Percentiles rank a stretch among this genome's conserved stretches.
These are phyloP conservation scores for Cicer bijugum DNA, from an alignment of 306 rosid genomes.

Conservation along the genomic window DNA sequence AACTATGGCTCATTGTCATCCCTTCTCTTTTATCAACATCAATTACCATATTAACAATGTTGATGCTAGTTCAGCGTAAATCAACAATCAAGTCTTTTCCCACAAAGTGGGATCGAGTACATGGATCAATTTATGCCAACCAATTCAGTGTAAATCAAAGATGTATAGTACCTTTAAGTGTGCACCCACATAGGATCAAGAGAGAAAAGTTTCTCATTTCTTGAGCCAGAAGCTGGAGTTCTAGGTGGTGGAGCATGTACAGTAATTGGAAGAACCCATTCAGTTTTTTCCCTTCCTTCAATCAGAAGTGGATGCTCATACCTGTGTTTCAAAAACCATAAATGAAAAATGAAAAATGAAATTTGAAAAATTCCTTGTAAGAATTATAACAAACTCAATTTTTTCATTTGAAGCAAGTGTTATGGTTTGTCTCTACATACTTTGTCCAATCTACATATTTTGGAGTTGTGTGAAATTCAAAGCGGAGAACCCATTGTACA, in stretches of 20 bases:
- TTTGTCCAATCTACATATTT: slow-evolving; percentile 85
- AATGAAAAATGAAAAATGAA: neutral
- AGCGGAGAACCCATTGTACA: slow-evolving; percentile 95
- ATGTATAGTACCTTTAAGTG: slow-evolving; percentile 58
- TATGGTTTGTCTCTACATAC: slow-evolving; percentile 50
- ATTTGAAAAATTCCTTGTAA: slow-evolving; percentile 14
- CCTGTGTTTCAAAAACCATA: slow-evolving; percentile 55
- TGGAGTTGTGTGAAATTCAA: slow-evolving; percentile 92
- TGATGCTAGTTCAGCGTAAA: slow-evolving; percentile 10
- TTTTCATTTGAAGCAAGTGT: slow-evolving; percentile 24
- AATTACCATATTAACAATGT: neutral
- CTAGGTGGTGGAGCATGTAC: slow-evolving; percentile 85
- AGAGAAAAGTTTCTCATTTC: slow-evolving; percentile 71
- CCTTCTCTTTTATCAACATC: neutral
- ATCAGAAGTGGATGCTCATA: slow-evolving; percentile 93
- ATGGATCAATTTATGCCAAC: neutral
- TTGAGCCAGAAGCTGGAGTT: slow-evolving; percentile 56
- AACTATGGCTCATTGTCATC: neutral
- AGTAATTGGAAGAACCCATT: slow-evolving; percentile 95
- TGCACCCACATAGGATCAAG: slow-evolving; percentile 73
- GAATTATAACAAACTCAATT: slow-evolving; percentile 29
- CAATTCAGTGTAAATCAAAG: neutral
- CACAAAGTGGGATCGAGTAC: neutral
- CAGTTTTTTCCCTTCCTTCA: slow-evolving; percentile 87
- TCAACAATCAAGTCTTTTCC: neutral